Percentiles rank a stretch among this genome's conserved stretches.
Conservation (phyloP, 257 asterid species). For the Nyctanthes arbortristis region DNA sequence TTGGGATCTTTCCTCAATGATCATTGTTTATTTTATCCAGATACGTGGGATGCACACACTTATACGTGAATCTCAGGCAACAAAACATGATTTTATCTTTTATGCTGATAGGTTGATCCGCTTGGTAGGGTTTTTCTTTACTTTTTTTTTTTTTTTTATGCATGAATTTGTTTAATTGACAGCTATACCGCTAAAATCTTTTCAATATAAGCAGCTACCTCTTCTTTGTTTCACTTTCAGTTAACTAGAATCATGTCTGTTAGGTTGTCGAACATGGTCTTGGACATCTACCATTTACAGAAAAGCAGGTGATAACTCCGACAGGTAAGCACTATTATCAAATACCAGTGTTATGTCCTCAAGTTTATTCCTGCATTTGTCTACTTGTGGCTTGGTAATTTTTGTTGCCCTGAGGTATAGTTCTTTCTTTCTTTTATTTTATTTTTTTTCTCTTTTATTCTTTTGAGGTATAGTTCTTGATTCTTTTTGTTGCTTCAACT, state of each 20-base stretch:
- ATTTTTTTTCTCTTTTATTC: no score
- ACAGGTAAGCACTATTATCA: constrained; percentile 67
- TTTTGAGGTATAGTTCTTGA: no score
- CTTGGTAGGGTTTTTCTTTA: constrained; percentile 67
- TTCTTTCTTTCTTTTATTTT: neutral
- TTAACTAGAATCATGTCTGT: constrained; percentile 10
- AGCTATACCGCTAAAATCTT: constrained; percentile 11
- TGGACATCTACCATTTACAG: constrained; percentile 98
- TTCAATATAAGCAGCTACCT: neutral
- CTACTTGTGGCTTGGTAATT: constrained; percentile 8
- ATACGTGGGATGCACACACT: constrained; percentile 99
- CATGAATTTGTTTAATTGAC: constrained; percentile 1
- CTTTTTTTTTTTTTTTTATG: no score
- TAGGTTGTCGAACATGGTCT: constrained; percentile 99
- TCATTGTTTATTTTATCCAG: constrained; percentile 48
- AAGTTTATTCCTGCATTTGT: constrained; percentile 4
- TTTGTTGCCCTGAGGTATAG: neutral
- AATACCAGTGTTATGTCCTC: constrained; percentile 14
- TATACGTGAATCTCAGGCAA: constrained; percentile 93
- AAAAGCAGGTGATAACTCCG: constrained; percentile 95
- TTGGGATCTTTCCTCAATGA: constrained; percentile 4
- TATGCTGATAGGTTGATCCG: constrained; percentile 94
- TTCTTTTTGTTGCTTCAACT: no score
- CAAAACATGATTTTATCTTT: constrained; percentile 92
- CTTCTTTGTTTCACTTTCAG: constrained; percentile 27